Evolutionary conservation across 2,329 filamentous ascomycete species (phyloP).

Genomic region (Xylariaceae sp.): DNA sequence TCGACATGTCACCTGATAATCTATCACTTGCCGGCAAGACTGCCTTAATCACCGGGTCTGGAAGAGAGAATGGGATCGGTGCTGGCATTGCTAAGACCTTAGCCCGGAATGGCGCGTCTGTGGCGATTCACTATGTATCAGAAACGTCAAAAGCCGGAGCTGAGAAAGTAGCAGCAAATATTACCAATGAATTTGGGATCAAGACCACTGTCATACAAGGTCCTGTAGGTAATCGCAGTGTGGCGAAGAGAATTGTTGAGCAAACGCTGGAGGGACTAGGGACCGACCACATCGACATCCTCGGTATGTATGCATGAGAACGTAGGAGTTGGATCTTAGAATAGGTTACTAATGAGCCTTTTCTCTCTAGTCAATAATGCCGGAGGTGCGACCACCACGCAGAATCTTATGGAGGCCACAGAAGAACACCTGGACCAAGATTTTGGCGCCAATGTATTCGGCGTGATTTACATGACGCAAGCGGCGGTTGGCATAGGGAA

Average conservation of each 20-base stretch:
- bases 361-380: constrained; percentile 38
- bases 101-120: constrained; percentile 50
- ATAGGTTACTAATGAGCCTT: neutral
- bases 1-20: constrained; percentile 42
- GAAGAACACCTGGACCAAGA: constrained; percentile 32
- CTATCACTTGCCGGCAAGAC: constrained; percentile 50
- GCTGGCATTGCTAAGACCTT: constrained; percentile 50
- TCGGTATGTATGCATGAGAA: constrained; percentile 30
- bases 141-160: constrained; percentile 43
- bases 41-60: constrained; percentile 54
- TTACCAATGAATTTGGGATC: constrained; percentile 41
- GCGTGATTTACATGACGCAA: constrained; percentile 38
- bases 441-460: constrained; percentile 39
- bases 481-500: constrained; percentile 31
- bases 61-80: constrained; percentile 52
- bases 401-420: constrained; percentile 27
- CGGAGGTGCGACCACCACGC: constrained; percentile 18
- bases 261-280: constrained; percentile 34
- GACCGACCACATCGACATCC: constrained; percentile 39
- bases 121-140: constrained; percentile 50
- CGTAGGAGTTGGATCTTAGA: neutral
- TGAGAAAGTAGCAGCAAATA: constrained; percentile 36
- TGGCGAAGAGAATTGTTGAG: constrained; percentile 32
- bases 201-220: constrained; percentile 32
- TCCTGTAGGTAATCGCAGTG: constrained; percentile 23